A percentile compares a stretch with the other conserved stretches of the same genome.
Evolutionary conservation across 1,284 basidiomycete species (phyloP).

Genomic region (Rhodotorula glutinis): DNA sequence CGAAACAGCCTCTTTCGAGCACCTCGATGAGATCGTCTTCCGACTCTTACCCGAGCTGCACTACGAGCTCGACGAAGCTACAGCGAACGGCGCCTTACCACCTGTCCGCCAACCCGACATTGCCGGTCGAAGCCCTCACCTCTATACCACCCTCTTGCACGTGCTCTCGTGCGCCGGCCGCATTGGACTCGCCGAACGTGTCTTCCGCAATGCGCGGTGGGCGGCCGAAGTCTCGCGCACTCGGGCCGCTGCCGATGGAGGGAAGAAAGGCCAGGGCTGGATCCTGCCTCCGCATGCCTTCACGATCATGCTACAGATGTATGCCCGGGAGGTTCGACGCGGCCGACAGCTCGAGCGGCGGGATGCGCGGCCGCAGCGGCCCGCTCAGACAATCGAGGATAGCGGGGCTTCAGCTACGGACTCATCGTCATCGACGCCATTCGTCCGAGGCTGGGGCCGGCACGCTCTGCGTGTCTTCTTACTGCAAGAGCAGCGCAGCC

Average conservation of each 20-base stretch:
- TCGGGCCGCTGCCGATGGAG: constrained; percentile 56
- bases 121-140: constrained; percentile 16
- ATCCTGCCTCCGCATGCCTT: constrained; percentile 63
- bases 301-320: constrained; percentile 66
- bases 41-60: constrained; percentile 35
- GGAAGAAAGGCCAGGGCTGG: constrained; percentile 50
- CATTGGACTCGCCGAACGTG: constrained; percentile 59
- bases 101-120: constrained; percentile 5
- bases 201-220: constrained; percentile 47
- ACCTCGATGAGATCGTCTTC: constrained; percentile 28
- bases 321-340: constrained; percentile 49
- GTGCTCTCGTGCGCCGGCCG: constrained; percentile 60
- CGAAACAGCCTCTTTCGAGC: not conserved
- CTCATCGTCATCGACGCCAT: not conserved
- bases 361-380: not conserved
- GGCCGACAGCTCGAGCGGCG: constrained; percentile 24
- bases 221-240: constrained; percentile 55
- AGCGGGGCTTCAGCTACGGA: not conserved
- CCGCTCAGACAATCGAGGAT: not conserved
- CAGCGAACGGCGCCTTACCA: not conserved
- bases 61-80: not conserved
- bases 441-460: constrained; percentile 34
- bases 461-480: constrained; percentile 30
- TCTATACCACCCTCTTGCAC: constrained; percentile 59
- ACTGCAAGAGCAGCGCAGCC: constrained; percentile 9